Conservation (phyloP, 2,329 filamentous ascomycete species). For the Claviceps fusiformis region DNA sequence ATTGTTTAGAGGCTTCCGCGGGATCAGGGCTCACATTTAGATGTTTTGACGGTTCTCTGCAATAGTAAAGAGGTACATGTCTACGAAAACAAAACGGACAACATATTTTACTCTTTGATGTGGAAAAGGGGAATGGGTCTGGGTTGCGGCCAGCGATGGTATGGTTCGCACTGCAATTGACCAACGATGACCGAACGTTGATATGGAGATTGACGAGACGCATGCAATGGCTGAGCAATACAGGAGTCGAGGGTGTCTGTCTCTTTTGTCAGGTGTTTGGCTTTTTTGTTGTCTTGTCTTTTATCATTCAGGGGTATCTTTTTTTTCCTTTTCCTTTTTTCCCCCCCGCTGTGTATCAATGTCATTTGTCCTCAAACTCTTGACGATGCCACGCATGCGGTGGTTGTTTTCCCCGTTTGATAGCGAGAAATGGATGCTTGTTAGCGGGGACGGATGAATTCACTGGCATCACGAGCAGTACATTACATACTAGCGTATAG, state of each 20-base stretch:
- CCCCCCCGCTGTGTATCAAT: too few species aligned
- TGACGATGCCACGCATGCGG: background rate
- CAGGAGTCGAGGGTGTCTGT: background rate
- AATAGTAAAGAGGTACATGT: background rate
- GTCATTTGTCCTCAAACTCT: background rate
- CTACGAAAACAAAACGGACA: background rate
- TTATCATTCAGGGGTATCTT: background rate
- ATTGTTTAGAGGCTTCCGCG: background rate
- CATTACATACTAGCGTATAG: background rate
- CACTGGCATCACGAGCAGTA: background rate
- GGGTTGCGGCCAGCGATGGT: background rate
- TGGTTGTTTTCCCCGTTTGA: background rate
- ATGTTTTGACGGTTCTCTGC: background rate
- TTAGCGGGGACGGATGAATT: background rate
- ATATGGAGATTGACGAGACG: background rate
- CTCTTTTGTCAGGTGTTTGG: background rate
- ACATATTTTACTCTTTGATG: background rate
- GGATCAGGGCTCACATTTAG: background rate
- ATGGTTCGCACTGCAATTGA: background rate
- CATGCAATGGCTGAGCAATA: background rate
- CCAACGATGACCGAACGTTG: background rate
- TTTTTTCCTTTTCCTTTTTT: background rate
- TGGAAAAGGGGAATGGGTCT: background rate
- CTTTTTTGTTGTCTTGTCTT: background rate
- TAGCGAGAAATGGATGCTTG: background rate